These are phyloP conservation scores for Aspergillus fumigatiaffinis DNA, from an alignment of 2,329 filamentous ascomycete species.

Conservation along the genomic window DNA sequence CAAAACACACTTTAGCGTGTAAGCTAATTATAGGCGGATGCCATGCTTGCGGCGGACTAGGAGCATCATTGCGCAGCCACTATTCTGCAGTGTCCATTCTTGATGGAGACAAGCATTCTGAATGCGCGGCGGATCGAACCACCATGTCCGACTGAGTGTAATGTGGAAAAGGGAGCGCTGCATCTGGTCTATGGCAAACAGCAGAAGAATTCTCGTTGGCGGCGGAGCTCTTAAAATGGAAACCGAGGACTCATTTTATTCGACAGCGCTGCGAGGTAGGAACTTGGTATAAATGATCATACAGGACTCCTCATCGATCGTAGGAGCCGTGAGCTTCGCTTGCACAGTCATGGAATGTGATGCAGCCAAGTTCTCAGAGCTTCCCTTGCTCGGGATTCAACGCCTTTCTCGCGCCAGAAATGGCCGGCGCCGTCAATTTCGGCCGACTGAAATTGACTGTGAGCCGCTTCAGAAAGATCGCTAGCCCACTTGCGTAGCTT, in stretches of 20 bases:
- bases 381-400: constrained; percentile 38
- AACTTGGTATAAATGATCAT: not conserved
- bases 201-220: not conserved
- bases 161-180: not conserved
- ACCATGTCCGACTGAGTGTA: not conserved
- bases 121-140: not conserved
- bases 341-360: constrained; percentile 10
- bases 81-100: not conserved
- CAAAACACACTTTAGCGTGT: not conserved
- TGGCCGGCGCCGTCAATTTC: constrained; percentile 57
- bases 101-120: not conserved
- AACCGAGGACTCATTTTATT: not conserved
- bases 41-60: not conserved
- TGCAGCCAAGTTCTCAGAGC: constrained; percentile 41
- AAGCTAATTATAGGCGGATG: not conserved
- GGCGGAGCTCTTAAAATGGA: not conserved
- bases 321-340: not conserved
- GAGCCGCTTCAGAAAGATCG: constrained; percentile 44
- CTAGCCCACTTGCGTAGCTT: constrained; percentile 65
- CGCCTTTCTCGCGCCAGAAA: constrained; percentile 59
- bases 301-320: not conserved
- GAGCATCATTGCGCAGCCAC: not conserved
- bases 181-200: not conserved
- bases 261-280: not conserved
- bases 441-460: constrained; percentile 46